Conservation (phyloP, 2,329 filamentous ascomycete genomes). For the Botrytis elliptica region DNA sequence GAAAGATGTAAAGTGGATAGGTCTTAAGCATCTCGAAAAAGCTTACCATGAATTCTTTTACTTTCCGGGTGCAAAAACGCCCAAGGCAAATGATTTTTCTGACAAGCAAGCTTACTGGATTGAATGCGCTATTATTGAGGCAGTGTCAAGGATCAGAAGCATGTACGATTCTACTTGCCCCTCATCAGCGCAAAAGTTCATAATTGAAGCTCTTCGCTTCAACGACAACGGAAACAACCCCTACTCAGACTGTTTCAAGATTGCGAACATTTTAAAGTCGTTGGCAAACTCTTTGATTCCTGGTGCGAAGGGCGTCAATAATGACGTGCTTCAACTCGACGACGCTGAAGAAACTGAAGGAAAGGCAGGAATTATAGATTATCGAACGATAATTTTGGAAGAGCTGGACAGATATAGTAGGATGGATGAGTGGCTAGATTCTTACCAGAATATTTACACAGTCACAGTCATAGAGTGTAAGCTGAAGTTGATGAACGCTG, state of each 20-base stretch:
- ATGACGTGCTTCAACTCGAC: slow-evolving; percentile 40
- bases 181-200: slow-evolving; percentile 73
- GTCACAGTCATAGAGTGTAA: slow-evolving; percentile 61
- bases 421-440: slow-evolving; percentile 67
- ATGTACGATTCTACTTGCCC: slow-evolving; percentile 68
- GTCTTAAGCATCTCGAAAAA: slow-evolving; percentile 79
- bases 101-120: slow-evolving; percentile 84
- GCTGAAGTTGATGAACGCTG: slow-evolving; percentile 61
- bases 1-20: slow-evolving; percentile 70
- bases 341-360: slow-evolving; percentile 47
- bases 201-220: slow-evolving; percentile 84
- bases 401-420: slow-evolving; percentile 66
- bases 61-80: slow-evolving; percentile 72
- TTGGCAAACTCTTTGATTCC: slow-evolving; percentile 59
- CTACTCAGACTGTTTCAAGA: slow-evolving; percentile 86
- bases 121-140: slow-evolving; percentile 77
- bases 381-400: slow-evolving; percentile 46
- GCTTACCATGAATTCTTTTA: slow-evolving; percentile 89
- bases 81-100: slow-evolving; percentile 85
- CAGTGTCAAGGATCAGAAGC: slow-evolving; percentile 69
- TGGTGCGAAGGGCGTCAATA: slow-evolving; percentile 38
- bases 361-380: slow-evolving; percentile 42
- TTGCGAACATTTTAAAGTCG: slow-evolving; percentile 72
- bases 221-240: slow-evolving; percentile 93
- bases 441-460: slow-evolving; percentile 67